A percentile compares a stretch with the other conserved stretches of the same genome.
These are phyloP conservation scores for Aquilaria sinensis DNA, from an alignment of 345 rosid species.

Conservation along the genomic window DNA sequence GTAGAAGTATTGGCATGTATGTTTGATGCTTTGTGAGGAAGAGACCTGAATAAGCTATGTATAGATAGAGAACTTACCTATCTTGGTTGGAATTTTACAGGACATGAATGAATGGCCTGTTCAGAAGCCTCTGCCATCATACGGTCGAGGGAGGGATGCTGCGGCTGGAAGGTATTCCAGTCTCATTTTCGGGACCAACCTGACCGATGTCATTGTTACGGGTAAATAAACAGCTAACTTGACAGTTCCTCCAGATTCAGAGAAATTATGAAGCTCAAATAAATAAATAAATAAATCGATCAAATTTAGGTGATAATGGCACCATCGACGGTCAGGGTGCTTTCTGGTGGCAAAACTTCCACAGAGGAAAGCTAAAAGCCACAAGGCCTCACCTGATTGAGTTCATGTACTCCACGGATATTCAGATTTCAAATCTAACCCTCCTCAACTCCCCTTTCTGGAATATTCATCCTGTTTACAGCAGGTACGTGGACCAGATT, in stretches of 20 bases:
- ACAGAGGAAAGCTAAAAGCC: constrained; percentile 66
- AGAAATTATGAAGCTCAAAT: too few species aligned
- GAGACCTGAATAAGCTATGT: too few species aligned
- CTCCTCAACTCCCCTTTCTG: constrained; percentile 85
- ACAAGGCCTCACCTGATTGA: constrained; percentile 88
- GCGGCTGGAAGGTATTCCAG: constrained; percentile 78
- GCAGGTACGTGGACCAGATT: constrained; percentile 40
- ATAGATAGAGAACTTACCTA: too few species aligned
- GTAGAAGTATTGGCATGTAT: too few species aligned
- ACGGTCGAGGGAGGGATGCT: constrained; percentile 92
- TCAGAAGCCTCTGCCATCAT: constrained; percentile 75
- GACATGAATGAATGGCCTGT: constrained; percentile 65
- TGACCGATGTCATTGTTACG: constrained; percentile 77
- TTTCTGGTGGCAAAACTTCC: constrained; percentile 88
- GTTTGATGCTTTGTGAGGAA: too few species aligned
- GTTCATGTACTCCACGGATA: constrained; percentile 53
- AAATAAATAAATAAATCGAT: too few species aligned
- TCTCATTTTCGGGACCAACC: constrained; percentile 78
- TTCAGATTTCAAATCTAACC: constrained; percentile 82
- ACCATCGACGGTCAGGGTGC: constrained; percentile 93
- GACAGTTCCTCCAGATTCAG: too few species aligned
- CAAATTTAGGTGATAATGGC: constrained; percentile 57
- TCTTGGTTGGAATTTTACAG: constrained; percentile 15
- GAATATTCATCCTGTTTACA: constrained; percentile 90
- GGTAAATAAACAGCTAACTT: constrained; percentile 27